These are phyloP conservation scores for Parastagonospora avenae DNA, from an alignment of 2,329 filamentous ascomycete genomes.

Conservation along the genomic window DNA sequence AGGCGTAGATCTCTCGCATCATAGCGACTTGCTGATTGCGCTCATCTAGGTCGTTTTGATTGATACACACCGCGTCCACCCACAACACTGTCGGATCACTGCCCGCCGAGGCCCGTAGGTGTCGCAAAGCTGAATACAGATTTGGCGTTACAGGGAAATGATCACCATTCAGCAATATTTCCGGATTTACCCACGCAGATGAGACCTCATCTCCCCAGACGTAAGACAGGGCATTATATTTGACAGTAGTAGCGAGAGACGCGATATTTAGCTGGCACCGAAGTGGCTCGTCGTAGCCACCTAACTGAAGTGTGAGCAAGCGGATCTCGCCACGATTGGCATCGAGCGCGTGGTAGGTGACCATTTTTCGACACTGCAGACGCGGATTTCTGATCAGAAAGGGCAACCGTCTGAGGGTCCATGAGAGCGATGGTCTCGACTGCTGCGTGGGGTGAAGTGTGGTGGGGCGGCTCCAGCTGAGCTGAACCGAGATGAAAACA, in stretches of 20 bases:
- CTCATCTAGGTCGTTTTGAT: constrained; percentile 37
- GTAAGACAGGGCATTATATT: neutral
- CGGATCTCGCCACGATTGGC: neutral
- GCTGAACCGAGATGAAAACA: too few relatives aligned
- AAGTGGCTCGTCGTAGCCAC: neutral
- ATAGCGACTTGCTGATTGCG: constrained; percentile 38
- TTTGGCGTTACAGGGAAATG: constrained; percentile 1
- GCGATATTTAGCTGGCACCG: neutral
- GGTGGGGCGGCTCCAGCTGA: too few relatives aligned
- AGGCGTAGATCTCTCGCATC: constrained; percentile 40
- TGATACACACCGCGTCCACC: constrained; percentile 25
- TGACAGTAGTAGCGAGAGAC: neutral
- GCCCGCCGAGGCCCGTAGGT: neutral
- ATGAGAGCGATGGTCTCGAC: too few relatives aligned
- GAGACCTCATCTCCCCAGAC: neutral
- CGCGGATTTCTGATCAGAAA: too few relatives aligned
- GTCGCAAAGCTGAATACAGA: neutral
- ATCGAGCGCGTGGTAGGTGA: neutral
- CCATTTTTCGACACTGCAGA: neutral
- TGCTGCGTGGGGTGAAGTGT: too few relatives aligned
- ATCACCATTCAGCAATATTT: neutral
- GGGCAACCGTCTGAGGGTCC: too few relatives aligned
- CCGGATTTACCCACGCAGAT: neutral
- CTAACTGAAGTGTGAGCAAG: neutral
- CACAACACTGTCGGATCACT: constrained; percentile 20